A percentile compares a stretch with the other conserved stretches of the same genome.
These are phyloP conservation scores for Delonix regia DNA, from an alignment of 306 rosid species.

Conservation along the genomic window DNA sequence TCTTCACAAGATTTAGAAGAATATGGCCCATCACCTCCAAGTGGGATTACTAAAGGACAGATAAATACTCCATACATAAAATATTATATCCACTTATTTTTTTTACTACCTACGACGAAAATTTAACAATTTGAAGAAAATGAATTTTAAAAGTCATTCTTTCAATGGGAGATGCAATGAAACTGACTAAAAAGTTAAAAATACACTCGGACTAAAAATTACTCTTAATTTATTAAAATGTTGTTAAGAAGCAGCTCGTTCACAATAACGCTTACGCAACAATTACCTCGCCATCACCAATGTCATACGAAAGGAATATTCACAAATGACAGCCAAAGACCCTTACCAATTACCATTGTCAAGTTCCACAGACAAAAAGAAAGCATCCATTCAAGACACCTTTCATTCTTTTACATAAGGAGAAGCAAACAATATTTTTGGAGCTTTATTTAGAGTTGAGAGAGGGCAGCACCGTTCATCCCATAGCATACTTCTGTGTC, in stretches of 20 bases:
- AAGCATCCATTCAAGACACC: conserved; percentile 41
- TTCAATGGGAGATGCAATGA: too few species aligned
- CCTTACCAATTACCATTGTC: conserved; percentile 49
- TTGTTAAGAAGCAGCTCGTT: conserved; percentile 42
- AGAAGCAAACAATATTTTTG: conserved; percentile 37
- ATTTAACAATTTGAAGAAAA: too few species aligned
- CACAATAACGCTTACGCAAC: conserved; percentile 43
- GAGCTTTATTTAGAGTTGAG: conserved; percentile 23
- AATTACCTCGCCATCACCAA: conserved; percentile 44
- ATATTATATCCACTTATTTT: too few species aligned
- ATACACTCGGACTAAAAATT: too few species aligned
- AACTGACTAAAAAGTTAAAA: too few species aligned
- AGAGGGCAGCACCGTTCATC: conserved; percentile 43
- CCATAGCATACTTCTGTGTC: conserved; percentile 91
- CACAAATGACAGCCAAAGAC: conserved; percentile 52
- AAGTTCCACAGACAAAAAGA: conserved; percentile 37
- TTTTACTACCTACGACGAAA: too few species aligned
- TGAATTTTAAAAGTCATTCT: too few species aligned
- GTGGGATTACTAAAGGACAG: too few species aligned
- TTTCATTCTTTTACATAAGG: conserved; percentile 44
- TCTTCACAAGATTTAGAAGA: too few species aligned
- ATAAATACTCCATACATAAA: too few species aligned
- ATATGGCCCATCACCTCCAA: too few species aligned
- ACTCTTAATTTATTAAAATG: too few species aligned
- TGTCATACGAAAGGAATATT: conserved; percentile 56